Percentiles rank a stretch among this genome's conserved stretches.
These are phyloP conservation scores for Xylariaceae sp. DNA, from an alignment of 2,329 filamentous ascomycete species.

Conservation along the genomic window DNA sequence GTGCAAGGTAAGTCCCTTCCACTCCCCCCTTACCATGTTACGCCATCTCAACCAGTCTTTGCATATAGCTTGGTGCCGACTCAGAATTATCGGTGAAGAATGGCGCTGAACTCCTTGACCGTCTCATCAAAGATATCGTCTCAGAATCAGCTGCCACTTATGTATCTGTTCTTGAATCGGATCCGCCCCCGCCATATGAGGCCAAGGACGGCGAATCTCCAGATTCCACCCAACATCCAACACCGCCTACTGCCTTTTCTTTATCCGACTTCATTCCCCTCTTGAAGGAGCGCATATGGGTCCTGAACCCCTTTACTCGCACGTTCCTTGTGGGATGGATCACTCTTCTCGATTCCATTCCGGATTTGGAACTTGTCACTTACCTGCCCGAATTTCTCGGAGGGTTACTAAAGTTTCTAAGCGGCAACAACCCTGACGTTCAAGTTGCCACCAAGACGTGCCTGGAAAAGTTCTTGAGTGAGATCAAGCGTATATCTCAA, in stretches of 20 bases:
- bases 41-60: background rate
- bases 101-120: conserved; percentile 89
- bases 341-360: conserved; percentile 89
- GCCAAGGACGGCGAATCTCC: conserved; percentile 37
- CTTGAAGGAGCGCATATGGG: conserved; percentile 88
- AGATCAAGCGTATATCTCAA: conserved; percentile 90
- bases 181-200: conserved; percentile 39
- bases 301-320: conserved; percentile 89
- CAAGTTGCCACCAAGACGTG: conserved; percentile 86
- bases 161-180: conserved; percentile 74
- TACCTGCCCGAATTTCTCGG: conserved; percentile 89
- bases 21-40: conserved; percentile 7
- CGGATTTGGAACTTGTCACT: conserved; percentile 89
- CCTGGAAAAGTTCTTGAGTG: conserved; percentile 82
- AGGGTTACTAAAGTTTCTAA: conserved; percentile 85
- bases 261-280: conserved; percentile 87
- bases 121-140: conserved; percentile 93
- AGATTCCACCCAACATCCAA: conserved; percentile 33
- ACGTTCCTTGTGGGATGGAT: conserved; percentile 97
- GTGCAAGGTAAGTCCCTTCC: conserved; percentile 66
- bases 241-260: conserved; percentile 82
- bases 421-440: conserved; percentile 89
- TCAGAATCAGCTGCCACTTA: conserved; percentile 93
- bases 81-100: conserved; percentile 98
- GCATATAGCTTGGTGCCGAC: conserved; percentile 77